Conservation (phyloP, 108 stramenopile genomes). For the Cyclostephanos tholiformis region DNA sequence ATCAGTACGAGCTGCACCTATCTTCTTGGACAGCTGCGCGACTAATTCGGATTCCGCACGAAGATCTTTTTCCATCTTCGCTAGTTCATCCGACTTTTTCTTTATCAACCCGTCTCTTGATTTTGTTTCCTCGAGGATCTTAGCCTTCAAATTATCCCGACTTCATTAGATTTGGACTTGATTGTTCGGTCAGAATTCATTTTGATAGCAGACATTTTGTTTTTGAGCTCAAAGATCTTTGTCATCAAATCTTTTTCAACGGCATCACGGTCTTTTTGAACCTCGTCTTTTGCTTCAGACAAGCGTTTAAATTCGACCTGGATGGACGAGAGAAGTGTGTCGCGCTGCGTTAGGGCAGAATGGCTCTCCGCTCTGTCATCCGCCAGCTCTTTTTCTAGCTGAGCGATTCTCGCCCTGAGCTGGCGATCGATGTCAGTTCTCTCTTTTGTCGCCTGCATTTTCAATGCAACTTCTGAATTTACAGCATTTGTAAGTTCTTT, state of each 20-base stretch:
- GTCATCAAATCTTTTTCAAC: slow-evolving; percentile 23
- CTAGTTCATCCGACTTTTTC: slow-evolving; percentile 14
- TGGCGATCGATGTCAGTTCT: slow-evolving; percentile 19
- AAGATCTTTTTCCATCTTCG: slow-evolving; percentile 12
- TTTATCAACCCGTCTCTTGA: slow-evolving; percentile 15
- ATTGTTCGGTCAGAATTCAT: slow-evolving; percentile 22
- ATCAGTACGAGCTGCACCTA: slow-evolving; percentile 10
- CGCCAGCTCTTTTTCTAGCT: slow-evolving; percentile 18
- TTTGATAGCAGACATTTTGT: slow-evolving; percentile 14
- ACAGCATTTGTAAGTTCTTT: slow-evolving; percentile 62
- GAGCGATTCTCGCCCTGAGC: slow-evolving; percentile 31
- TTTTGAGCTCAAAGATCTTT: slow-evolving; percentile 20
- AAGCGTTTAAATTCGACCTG: slow-evolving; percentile 28
- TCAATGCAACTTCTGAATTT: slow-evolving; percentile 38
- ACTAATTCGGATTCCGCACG: slow-evolving; percentile 1
- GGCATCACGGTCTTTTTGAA: slow-evolving; percentile 28
- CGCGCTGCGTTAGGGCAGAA: slow-evolving; percentile 23
- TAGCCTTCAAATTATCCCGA: slow-evolving; percentile 13
- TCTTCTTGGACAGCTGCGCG: slow-evolving; percentile 29
- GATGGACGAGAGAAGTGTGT: slow-evolving; percentile 24
- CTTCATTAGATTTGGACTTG: slow-evolving; percentile 20
- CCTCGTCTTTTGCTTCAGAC: slow-evolving; percentile 32
- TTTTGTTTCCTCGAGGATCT: slow-evolving; percentile 18
- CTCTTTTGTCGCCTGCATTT: slow-evolving; percentile 26
- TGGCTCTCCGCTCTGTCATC: slow-evolving; percentile 18